phyloP scores from a whole-genome alignment of 345 rosid species.

The Acer yangbiense region DNA sequence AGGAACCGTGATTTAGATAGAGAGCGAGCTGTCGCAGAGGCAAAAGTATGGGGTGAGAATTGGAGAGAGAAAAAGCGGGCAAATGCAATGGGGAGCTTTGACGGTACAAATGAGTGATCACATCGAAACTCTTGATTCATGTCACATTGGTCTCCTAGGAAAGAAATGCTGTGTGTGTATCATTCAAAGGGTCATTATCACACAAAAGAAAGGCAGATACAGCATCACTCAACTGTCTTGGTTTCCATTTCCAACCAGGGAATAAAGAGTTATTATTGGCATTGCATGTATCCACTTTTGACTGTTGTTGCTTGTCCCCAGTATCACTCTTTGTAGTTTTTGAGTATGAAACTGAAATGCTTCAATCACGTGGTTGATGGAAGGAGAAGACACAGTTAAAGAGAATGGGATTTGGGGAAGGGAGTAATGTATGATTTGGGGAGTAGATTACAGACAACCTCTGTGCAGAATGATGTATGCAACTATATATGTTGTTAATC shows the following conservation, averaged over 20 bases:
- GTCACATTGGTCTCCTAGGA: slow-evolving; percentile 11
- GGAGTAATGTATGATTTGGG: slow-evolving; percentile 10
- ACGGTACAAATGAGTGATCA: slow-evolving; percentile 65
- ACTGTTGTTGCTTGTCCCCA: slow-evolving; percentile 33
- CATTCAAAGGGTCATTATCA: slow-evolving; percentile 19
- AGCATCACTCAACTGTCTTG: slow-evolving; percentile 26
- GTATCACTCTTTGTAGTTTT: slow-evolving; percentile 28
- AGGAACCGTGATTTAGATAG: slow-evolving; percentile 87
- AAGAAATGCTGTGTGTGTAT: slow-evolving; percentile 20
- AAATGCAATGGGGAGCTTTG: slow-evolving; percentile 69
- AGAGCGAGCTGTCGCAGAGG: slow-evolving; percentile 95
- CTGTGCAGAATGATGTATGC: slow-evolving; percentile 25
- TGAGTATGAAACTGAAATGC: slow-evolving; percentile 28
- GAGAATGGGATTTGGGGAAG: slow-evolving; percentile 18
- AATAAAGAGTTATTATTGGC: slow-evolving; percentile 30
- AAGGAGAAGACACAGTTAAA: slow-evolving; percentile 22
- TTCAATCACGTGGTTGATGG: slow-evolving; percentile 31
- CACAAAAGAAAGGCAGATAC: slow-evolving; percentile 27
- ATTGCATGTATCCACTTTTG: slow-evolving; percentile 29
- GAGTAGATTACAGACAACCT: slow-evolving; percentile 14
- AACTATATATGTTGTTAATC: slow-evolving; percentile 18
- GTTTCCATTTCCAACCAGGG: slow-evolving; percentile 26
- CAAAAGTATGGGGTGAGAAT: slow-evolving; percentile 99
- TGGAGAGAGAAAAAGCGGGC: slow-evolving; percentile 91
- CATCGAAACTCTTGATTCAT: neutral